phyloP scores from a whole-genome alignment of 192 early-diverging fungal genomes.

The Powellomyces hirtus region DNA sequence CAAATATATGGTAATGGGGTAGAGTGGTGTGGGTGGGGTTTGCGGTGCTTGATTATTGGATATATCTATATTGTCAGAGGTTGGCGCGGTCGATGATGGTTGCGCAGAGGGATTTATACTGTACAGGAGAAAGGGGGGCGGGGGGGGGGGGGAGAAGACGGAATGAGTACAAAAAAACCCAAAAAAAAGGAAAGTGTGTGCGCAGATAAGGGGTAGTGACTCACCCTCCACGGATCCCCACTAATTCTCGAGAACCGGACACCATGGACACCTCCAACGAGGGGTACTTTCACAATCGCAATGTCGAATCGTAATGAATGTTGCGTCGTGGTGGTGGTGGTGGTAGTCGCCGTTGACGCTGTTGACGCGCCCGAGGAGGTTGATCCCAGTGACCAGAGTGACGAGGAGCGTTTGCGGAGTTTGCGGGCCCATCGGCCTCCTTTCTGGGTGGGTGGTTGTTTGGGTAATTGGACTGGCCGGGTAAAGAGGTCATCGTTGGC shows the following conservation, averaged over 20 bases:
- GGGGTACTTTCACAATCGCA: slow-evolving; percentile 2
- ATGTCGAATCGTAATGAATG: not conserved
- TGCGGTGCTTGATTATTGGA: too few species aligned
- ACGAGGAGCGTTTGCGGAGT: slow-evolving; percentile 5
- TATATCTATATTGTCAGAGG: too few species aligned
- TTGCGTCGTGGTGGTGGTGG: not conserved
- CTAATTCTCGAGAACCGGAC: not conserved
- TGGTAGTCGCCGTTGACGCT: not conserved
- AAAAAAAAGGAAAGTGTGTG: not conserved
- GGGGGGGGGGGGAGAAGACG: not conserved
- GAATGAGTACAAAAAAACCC: not conserved
- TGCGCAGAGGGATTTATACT: not conserved
- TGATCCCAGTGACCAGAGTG: not conserved
- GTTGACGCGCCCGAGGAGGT: not conserved
- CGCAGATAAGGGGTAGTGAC: not conserved
- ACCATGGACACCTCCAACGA: slow-evolving; percentile 1
- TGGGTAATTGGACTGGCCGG: not conserved
- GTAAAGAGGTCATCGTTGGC: not conserved
- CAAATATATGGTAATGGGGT: too few species aligned
- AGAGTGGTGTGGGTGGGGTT: too few species aligned
- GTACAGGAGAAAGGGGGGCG: too few species aligned
- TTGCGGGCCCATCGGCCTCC: slow-evolving; percentile 5
- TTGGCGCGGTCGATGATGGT: not conserved
- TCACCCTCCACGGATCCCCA: slow-evolving; percentile 6
- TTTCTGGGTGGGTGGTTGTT: not conserved